Evolutionary conservation across 140 eudicot species (phyloP).

Genomic region (Bidens hawaiensis): DNA sequence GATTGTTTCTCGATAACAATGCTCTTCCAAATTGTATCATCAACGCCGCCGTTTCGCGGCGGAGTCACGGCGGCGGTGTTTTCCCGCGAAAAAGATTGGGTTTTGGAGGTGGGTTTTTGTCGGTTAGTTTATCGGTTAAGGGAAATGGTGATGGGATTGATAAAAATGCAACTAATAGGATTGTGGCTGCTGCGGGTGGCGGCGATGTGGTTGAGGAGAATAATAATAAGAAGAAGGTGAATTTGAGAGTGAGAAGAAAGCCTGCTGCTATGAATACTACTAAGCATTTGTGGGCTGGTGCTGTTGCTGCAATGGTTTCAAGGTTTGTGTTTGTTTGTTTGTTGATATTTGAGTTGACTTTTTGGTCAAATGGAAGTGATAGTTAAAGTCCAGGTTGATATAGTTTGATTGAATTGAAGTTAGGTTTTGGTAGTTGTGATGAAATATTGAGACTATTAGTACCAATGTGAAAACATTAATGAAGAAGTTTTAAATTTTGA

Average conservation of each 20-base stretch:
- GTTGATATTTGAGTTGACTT: background rate
- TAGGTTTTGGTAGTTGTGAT: background rate
- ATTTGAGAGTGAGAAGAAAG: conserved; percentile 27
- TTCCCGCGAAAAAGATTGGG: conserved; percentile 15
- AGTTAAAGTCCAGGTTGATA: background rate
- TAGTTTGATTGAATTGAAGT: no score
- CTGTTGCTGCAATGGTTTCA: conserved; percentile 96
- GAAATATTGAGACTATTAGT: background rate
- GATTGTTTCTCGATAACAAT: conserved; percentile 42
- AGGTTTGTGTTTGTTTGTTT: conserved; percentile 42
- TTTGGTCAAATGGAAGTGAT: conserved; percentile 2
- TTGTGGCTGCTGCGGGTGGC: conserved; percentile 10
- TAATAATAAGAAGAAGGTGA: conserved; percentile 22
- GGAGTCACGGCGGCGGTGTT: conserved; percentile 2
- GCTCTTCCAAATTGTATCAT: conserved; percentile 25
- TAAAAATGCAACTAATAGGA: conserved; percentile 19
- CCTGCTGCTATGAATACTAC: conserved; percentile 75
- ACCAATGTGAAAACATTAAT: background rate
- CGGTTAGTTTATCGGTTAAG: conserved; percentile 53
- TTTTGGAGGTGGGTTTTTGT: conserved; percentile 45
- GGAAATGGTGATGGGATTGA: conserved; percentile 19
- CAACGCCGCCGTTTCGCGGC: conserved; percentile 2
- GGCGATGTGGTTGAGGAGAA: conserved; percentile 13
- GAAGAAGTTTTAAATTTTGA: background rate
- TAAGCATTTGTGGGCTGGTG: conserved; percentile 97